Conservation (phyloP, 2,329 filamentous ascomycete species). For the Tolypocladium paradoxum region DNA sequence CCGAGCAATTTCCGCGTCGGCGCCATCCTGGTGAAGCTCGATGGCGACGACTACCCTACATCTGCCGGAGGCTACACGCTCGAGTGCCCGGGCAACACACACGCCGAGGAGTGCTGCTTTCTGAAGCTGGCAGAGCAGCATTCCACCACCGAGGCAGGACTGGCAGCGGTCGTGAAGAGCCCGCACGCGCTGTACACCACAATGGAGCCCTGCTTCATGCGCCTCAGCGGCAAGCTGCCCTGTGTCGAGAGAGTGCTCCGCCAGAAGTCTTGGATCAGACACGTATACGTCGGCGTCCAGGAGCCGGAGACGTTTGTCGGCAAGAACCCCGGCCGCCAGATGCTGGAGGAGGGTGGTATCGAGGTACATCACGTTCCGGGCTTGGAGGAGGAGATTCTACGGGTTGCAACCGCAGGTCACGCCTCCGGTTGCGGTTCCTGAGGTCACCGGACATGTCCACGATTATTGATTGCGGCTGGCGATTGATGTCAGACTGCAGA, state of each 20-base stretch:
- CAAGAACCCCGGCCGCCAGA: constrained; percentile 62
- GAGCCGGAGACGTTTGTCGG: constrained; percentile 88
- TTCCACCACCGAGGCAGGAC: constrained; percentile 39
- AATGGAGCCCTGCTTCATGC: constrained; percentile 72
- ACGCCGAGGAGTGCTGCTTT: constrained; percentile 90
- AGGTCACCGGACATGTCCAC: neutral
- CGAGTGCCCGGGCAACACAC: constrained; percentile 85
- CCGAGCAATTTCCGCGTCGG: constrained; percentile 92
- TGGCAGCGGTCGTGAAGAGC: constrained; percentile 29
- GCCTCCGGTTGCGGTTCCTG: constrained; percentile 5
- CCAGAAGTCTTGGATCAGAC: constrained; percentile 51
- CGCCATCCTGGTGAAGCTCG: constrained; percentile 63
- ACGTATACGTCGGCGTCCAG: constrained; percentile 76
- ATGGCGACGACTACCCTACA: constrained; percentile 36
- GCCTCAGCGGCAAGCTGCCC: constrained; percentile 62
- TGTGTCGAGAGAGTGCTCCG: constrained; percentile 72
- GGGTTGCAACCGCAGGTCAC: constrained; percentile 77
- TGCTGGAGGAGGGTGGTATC: constrained; percentile 62
- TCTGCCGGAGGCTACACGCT: constrained; percentile 82
- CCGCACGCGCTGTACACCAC: constrained; percentile 67
- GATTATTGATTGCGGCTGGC: neutral
- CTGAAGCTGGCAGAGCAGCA: constrained; percentile 52
- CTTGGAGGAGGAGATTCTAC: constrained; percentile 69
- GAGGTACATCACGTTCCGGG: constrained; percentile 62
- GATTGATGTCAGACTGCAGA: neutral